A percentile compares a stretch with the other conserved stretches of the same genome.
Evolutionary conservation across 2,329 filamentous ascomycete genomes (phyloP).

Genomic region (Thyridium curvatum): DNA sequence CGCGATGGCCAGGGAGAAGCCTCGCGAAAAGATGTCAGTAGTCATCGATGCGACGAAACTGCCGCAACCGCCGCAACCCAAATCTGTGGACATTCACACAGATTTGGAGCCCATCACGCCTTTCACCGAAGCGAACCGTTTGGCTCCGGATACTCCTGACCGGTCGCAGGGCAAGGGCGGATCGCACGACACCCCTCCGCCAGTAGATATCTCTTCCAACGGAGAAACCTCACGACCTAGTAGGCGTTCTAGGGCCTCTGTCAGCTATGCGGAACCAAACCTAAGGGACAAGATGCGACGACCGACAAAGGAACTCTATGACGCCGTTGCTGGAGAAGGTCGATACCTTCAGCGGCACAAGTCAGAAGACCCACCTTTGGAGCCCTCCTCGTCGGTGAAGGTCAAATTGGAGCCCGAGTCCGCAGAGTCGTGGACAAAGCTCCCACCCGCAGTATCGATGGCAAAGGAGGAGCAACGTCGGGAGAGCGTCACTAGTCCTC

Average conservation of each 20-base stretch:
- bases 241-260: constrained; percentile 57
- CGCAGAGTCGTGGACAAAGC: constrained; percentile 14
- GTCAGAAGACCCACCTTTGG: constrained; percentile 14
- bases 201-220: constrained; percentile 46
- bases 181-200: constrained; percentile 51
- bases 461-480: constrained; percentile 10
- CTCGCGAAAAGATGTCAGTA: constrained; percentile 12
- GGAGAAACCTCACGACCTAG: constrained; percentile 58
- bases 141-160: constrained; percentile 44
- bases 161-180: constrained; percentile 22
- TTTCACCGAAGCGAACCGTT: constrained; percentile 31
- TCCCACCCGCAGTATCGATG: constrained; percentile 15
- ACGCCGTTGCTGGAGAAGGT: constrained; percentile 64
- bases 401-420: constrained; percentile 18
- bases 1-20: constrained; percentile 16
- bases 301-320: constrained; percentile 68
- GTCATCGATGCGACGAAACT: constrained; percentile 20
- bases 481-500: constrained; percentile 27
- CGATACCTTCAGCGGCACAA: constrained; percentile 33
- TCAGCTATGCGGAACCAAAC: constrained; percentile 81
- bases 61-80: constrained; percentile 9
- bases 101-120: constrained; percentile 21
- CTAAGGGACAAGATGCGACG: constrained; percentile 78
- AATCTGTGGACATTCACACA: constrained; percentile 13
- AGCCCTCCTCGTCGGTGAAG: constrained; percentile 20